Conservation (phyloP, 2,329 filamentous ascomycete genomes). For the Exophiala alcalophila region DNA sequence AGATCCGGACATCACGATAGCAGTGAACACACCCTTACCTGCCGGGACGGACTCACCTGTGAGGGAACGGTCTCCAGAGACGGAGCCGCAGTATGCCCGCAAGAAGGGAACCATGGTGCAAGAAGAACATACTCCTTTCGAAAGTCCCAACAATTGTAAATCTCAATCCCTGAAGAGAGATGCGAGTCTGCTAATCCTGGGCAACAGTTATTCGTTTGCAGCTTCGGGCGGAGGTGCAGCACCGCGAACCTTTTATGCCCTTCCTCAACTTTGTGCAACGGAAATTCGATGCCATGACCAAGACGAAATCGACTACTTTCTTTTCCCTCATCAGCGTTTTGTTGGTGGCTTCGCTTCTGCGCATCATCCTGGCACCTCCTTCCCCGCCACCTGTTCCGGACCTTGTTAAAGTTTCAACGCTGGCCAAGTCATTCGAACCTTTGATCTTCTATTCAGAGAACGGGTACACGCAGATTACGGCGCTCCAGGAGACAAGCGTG, state of each 20-base stretch:
- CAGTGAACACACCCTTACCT: slow-evolving; percentile 58
- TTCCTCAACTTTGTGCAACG: slow-evolving; percentile 62
- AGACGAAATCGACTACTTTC: slow-evolving; percentile 66
- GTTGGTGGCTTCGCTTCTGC: slow-evolving; percentile 62
- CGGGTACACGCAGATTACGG: slow-evolving; percentile 78
- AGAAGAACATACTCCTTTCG: slow-evolving; percentile 10
- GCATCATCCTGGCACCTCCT: slow-evolving; percentile 67
- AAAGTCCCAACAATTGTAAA: slow-evolving; percentile 52
- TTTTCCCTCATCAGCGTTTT: slow-evolving; percentile 61
- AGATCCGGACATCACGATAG: slow-evolving; percentile 49
- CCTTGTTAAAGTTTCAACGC: slow-evolving; percentile 82
- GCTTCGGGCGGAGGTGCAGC: slow-evolving; percentile 81
- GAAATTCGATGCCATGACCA: slow-evolving; percentile 60
- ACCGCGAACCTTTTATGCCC: slow-evolving; percentile 79
- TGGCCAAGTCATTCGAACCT: slow-evolving; percentile 89
- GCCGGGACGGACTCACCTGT: slow-evolving; percentile 54
- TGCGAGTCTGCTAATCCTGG: slow-evolving; percentile 22
- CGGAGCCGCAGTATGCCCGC: slow-evolving; percentile 38
- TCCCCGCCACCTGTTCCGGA: slow-evolving; percentile 69
- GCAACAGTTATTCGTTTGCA: slow-evolving; percentile 78
- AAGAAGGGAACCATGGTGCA: slow-evolving; percentile 22
- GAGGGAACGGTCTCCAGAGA: slow-evolving; percentile 57
- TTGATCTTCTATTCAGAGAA: slow-evolving; percentile 93
- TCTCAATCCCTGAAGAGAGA: slow-evolving; percentile 23
- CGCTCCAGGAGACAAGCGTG: slow-evolving; percentile 84